These are phyloP conservation scores for Colletotrichum australisinense DNA, from an alignment of 2,329 filamentous ascomycete genomes.

Conservation along the genomic window DNA sequence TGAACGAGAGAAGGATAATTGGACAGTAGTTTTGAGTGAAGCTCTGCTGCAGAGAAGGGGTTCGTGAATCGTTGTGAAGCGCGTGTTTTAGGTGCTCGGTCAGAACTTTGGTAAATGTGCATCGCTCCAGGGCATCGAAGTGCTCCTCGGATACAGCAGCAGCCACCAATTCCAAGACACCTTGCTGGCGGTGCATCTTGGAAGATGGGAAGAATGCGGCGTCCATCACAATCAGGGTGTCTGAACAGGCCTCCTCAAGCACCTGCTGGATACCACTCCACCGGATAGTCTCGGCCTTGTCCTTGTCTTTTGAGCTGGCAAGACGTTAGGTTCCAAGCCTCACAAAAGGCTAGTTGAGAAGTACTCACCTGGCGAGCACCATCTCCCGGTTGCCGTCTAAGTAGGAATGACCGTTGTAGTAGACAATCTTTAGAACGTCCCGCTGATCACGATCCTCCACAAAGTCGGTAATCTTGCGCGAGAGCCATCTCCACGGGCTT, in stretches of 20 bases:
- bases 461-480: slow-evolving; percentile 62
- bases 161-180: slow-evolving; percentile 67
- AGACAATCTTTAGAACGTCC: slow-evolving; percentile 69
- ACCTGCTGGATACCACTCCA: slow-evolving; percentile 69
- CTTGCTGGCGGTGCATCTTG: slow-evolving; percentile 62
- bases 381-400: slow-evolving; percentile 67
- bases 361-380: slow-evolving; percentile 65
- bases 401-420: slow-evolving; percentile 67
- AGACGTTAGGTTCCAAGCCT: slow-evolving; percentile 5
- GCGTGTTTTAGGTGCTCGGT: slow-evolving; percentile 60
- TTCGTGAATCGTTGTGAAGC: slow-evolving; percentile 54
- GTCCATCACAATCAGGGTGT: slow-evolving; percentile 70
- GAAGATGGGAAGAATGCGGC: slow-evolving; percentile 67
- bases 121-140: slow-evolving; percentile 57
- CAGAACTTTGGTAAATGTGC: slow-evolving; percentile 63
- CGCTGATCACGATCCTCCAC: slow-evolving; percentile 64
- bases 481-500: slow-evolving; percentile 66
- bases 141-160: slow-evolving; percentile 66
- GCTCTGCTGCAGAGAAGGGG: slow-evolving; percentile 62
- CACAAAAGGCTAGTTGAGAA: too few species aligned
- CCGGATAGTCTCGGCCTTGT: slow-evolving; percentile 59
- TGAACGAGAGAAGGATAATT: slow-evolving; percentile 63
- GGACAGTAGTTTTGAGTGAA: slow-evolving; percentile 65
- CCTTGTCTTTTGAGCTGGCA: slow-evolving; percentile 58
- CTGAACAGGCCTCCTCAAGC: slow-evolving; percentile 65